A percentile compares a stretch with the other conserved stretches of the same genome.
phyloP scores from a whole-genome alignment of 192 early-diverging fungal genomes.

The Pilaira anomala region DNA sequence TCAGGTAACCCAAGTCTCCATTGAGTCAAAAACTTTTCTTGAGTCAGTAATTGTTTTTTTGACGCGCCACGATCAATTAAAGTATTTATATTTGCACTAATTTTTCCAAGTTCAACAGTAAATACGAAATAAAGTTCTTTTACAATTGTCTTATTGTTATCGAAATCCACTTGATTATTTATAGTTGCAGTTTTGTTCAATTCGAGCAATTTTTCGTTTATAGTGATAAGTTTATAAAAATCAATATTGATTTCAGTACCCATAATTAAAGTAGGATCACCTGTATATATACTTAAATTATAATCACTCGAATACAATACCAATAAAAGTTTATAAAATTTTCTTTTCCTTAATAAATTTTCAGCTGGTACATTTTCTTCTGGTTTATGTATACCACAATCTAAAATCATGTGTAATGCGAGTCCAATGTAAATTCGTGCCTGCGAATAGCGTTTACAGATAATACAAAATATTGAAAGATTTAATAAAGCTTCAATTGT shows the following conservation, averaged over 20 bases:
- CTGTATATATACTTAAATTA: slow-evolving; percentile 17
- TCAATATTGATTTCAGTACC: slow-evolving; percentile 33
- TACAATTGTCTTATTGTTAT: slow-evolving; percentile 16
- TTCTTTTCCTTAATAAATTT: slow-evolving; percentile 20
- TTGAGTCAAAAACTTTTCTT: slow-evolving; percentile 16
- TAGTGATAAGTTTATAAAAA: slow-evolving; percentile 27
- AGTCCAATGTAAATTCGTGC: slow-evolving; percentile 36
- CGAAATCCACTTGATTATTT: neutral
- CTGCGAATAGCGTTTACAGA: slow-evolving; percentile 34
- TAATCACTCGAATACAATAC: slow-evolving; percentile 39
- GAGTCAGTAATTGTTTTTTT: slow-evolving; percentile 17
- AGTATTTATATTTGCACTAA: slow-evolving; percentile 20
- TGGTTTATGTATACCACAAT: slow-evolving; percentile 31
- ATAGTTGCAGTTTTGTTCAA: neutral
- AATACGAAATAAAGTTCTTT: slow-evolving; percentile 35
- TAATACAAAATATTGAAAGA: slow-evolving; percentile 31
- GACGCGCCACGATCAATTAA: slow-evolving; percentile 6
- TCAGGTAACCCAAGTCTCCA: slow-evolving; percentile 25
- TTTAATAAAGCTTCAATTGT: slow-evolving; percentile 36
- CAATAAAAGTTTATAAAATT: slow-evolving; percentile 28
- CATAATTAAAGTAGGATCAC: slow-evolving; percentile 21
- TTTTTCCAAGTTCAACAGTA: slow-evolving; percentile 20
- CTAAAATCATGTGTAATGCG: slow-evolving; percentile 35
- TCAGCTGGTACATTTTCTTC: slow-evolving; percentile 18
- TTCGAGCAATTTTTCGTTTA: slow-evolving; percentile 13